Evolutionary conservation across 495 filamentous ascomycete genomes (phyloP).

Genomic region (Hyaloscypha variabilis): DNA sequence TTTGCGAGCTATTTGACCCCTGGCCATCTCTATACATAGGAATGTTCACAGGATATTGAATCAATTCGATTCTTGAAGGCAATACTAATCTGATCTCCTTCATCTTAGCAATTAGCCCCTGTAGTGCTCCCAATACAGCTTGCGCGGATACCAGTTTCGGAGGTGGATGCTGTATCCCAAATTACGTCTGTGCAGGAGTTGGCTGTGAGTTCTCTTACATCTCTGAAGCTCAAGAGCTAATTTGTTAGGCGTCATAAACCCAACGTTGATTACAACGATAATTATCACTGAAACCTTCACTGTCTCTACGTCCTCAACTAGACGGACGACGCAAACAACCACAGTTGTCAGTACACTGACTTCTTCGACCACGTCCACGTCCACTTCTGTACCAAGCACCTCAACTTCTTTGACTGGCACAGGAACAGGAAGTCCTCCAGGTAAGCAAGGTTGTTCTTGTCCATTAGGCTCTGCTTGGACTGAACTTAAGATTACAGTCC

Average conservation of each 20-base stretch:
- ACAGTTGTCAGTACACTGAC: slow-evolving; percentile 33
- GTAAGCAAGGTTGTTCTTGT: too few species aligned
- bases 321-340: slow-evolving; percentile 28
- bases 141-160: slow-evolving; percentile 67
- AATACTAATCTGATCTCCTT: too few species aligned
- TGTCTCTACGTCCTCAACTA: slow-evolving; percentile 12
- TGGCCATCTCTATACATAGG: too few species aligned
- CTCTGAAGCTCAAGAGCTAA: slow-evolving; percentile 10
- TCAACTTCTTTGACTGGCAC: slow-evolving; percentile 29
- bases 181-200: slow-evolving; percentile 74
- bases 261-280: slow-evolving; percentile 35
- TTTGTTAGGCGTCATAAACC: slow-evolving; percentile 35
- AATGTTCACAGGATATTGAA: too few species aligned
- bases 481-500: too few species aligned
- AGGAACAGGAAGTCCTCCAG: slow-evolving; percentile 37
- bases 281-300: slow-evolving; percentile 30
- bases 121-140: slow-evolving; percentile 62
- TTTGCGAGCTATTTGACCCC: too few species aligned
- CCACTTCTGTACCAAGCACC: slow-evolving; percentile 32
- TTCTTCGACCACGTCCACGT: slow-evolving; percentile 26
- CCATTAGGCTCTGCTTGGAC: too few species aligned
- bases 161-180: slow-evolving; percentile 86
- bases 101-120: slow-evolving; percentile 37
- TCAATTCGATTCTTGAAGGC: too few species aligned
- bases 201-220: slow-evolving; percentile 63